Conservation (phyloP, 192 early-diverging fungal species). For the Kickxella alabastrina region DNA sequence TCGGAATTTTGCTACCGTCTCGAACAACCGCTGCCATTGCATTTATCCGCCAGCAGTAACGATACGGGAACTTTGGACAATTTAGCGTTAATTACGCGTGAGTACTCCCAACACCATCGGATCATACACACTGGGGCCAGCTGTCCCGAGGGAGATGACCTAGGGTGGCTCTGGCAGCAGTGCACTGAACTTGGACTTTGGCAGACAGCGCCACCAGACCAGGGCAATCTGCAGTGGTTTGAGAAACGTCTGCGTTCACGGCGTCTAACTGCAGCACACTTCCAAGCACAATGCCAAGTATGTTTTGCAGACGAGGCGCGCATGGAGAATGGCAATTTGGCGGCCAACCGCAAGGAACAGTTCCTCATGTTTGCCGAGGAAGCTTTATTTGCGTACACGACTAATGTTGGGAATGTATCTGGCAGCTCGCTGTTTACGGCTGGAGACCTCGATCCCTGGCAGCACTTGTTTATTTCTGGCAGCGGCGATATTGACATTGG, state of each 20-base stretch:
- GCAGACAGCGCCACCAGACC: slow-evolving; percentile 30
- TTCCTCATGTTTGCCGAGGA: slow-evolving; percentile 17
- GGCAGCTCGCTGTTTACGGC: too few relatives aligned
- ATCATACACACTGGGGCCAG: background rate
- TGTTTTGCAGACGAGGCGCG: slow-evolving; percentile 9
- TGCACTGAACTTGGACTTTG: slow-evolving; percentile 41
- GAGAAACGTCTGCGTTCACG: slow-evolving; percentile 21
- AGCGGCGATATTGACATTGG: background rate
- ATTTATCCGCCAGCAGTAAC: too few relatives aligned
- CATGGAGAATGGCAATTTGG: too few relatives aligned
- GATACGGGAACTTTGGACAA: too few relatives aligned
- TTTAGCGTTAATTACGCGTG: too few relatives aligned
- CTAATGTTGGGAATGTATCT: too few relatives aligned
- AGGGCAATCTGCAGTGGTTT: slow-evolving; percentile 1
- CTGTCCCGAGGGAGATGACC: slow-evolving; percentile 14
- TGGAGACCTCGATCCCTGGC: slow-evolving; percentile 43
- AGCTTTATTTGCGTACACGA: slow-evolving; percentile 1
- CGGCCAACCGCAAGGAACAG: background rate
- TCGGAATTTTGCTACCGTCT: too few relatives aligned
- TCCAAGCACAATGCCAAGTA: slow-evolving; percentile 8
- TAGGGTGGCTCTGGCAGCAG: slow-evolving; percentile 41
- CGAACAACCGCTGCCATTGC: too few relatives aligned
- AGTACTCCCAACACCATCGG: too few relatives aligned
- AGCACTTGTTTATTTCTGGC: slow-evolving; percentile 8
- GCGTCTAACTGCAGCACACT: slow-evolving; percentile 11